Evolutionary conservation across 2,329 filamentous ascomycete species (phyloP).

Genomic region (Sphaceloma murrayae): DNA sequence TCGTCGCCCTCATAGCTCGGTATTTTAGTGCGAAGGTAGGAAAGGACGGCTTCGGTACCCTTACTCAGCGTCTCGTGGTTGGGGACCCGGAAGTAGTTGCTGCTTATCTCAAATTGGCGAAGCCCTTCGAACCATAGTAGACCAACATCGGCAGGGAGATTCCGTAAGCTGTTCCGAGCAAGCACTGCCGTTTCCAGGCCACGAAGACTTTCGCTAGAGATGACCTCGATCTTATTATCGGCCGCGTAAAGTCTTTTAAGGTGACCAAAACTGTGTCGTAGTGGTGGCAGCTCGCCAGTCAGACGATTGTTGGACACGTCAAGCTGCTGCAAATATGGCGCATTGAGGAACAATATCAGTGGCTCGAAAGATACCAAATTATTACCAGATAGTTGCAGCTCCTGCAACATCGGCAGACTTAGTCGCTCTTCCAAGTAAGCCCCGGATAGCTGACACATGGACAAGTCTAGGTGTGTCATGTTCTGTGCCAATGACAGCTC

Average conservation of each 20-base stretch:
- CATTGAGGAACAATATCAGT: slow-evolving; percentile 57
- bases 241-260: slow-evolving; percentile 62
- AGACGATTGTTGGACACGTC: slow-evolving; percentile 80
- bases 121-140: slow-evolving; percentile 57
- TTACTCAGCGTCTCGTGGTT: slow-evolving; percentile 74
- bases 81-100: slow-evolving; percentile 82
- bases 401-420: slow-evolving; percentile 59
- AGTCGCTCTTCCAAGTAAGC: slow-evolving; percentile 60
- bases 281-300: slow-evolving; percentile 52
- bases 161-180: slow-evolving; percentile 76
- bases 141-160: slow-evolving; percentile 70
- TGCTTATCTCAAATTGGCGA: slow-evolving; percentile 65
- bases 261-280: slow-evolving; percentile 59
- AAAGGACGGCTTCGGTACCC: slow-evolving; percentile 74
- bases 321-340: slow-evolving; percentile 64
- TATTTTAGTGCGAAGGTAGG: slow-evolving; percentile 71
- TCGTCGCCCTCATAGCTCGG: slow-evolving; percentile 35
- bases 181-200: slow-evolving; percentile 71
- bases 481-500: slow-evolving; percentile 61
- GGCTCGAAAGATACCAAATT: slow-evolving; percentile 61
- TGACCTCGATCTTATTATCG: slow-evolving; percentile 66
- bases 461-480: slow-evolving; percentile 45
- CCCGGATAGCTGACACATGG: slow-evolving; percentile 30
- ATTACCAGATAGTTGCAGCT: slow-evolving; percentile 67
- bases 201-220: slow-evolving; percentile 58